Conservation (phyloP, 768 basidiomycete species). For the Dioszegia crocea region DNA sequence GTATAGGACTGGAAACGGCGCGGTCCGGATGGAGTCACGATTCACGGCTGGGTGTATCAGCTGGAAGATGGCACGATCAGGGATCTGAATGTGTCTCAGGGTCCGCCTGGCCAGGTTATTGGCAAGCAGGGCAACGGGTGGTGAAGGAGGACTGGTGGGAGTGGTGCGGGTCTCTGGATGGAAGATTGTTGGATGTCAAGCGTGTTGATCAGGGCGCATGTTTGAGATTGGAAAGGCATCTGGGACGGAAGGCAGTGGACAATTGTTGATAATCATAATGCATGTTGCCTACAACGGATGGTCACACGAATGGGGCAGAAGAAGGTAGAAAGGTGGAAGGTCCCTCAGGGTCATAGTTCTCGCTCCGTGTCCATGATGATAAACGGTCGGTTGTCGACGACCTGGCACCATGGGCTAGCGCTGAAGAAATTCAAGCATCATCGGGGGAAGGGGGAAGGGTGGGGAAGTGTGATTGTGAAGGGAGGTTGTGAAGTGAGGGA, state of each 20-base stretch:
- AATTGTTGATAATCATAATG: no score
- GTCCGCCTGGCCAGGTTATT: slow-evolving; percentile 33
- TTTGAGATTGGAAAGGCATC: no score
- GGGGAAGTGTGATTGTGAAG: not conserved
- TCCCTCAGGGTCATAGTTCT: slow-evolving; percentile 40
- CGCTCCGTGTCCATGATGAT: slow-evolving; percentile 36
- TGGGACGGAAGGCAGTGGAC: no score
- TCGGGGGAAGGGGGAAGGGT: slow-evolving; percentile 16
- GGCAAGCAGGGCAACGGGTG: slow-evolving; percentile 18
- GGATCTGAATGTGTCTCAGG: slow-evolving; percentile 37
- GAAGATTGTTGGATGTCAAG: no score
- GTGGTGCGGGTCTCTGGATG: no score
- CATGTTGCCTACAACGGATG: not conserved
- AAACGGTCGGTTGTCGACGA: slow-evolving; percentile 27
- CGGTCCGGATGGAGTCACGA: slow-evolving; percentile 32
- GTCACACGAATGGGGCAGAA: not conserved
- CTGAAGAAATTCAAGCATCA: slow-evolving; percentile 50
- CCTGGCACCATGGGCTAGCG: slow-evolving; percentile 39
- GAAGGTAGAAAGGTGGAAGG: not conserved
- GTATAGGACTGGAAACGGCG: slow-evolving; percentile 39
- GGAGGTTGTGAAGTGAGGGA: not conserved
- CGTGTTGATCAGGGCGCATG: no score
- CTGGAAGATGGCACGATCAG: slow-evolving; percentile 45
- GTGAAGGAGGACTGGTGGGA: not conserved
- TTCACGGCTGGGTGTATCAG: slow-evolving; percentile 46